Percentiles rank a stretch among this genome's conserved stretches.
phyloP scores from a whole-genome alignment of 2,329 filamentous ascomycete species.

The Fusarium dlaminii region DNA sequence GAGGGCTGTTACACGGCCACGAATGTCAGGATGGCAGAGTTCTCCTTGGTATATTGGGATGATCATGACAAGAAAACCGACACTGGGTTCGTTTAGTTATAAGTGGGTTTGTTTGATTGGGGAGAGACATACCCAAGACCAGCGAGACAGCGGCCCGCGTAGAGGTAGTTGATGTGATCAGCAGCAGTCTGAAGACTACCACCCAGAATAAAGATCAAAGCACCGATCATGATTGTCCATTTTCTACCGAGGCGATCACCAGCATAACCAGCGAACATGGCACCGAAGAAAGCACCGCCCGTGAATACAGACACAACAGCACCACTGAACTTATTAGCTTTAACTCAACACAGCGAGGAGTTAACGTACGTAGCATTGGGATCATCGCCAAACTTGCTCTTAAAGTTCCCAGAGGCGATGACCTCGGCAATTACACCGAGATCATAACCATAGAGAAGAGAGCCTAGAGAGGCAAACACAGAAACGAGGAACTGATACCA shows the following conservation, averaged over 20 bases:
- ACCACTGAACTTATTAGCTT: background rate
- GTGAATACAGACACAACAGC: conserved; percentile 76
- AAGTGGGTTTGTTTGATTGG: background rate
- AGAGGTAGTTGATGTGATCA: conserved; percentile 66
- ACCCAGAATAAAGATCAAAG: conserved; percentile 75
- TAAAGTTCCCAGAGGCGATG: conserved; percentile 17
- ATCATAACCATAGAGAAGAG: conserved; percentile 23
- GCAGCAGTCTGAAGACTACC: conserved; percentile 78
- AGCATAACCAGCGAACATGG: conserved; percentile 67
- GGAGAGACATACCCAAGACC: conserved; percentile 58
- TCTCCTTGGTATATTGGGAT: conserved; percentile 78
- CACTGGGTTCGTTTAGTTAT: conserved; percentile 21
- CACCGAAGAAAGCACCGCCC: conserved; percentile 77
- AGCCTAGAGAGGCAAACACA: conserved; percentile 28
- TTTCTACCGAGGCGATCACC: conserved; percentile 75
- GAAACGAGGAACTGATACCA: conserved; percentile 60
- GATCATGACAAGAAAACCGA: conserved; percentile 35
- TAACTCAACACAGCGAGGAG: background rate
- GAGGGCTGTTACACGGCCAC: conserved; percentile 75
- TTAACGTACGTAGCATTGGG: conserved; percentile 6
- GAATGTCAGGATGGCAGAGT: conserved; percentile 78
- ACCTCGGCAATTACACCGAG: conserved; percentile 26
- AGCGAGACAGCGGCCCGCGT: conserved; percentile 74
- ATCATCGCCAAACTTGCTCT: conserved; percentile 15
- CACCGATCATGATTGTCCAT: conserved; percentile 75